These are phyloP conservation scores for Aleurites moluccanus DNA, from an alignment of 441 rosid genomes.

Conservation along the genomic window DNA sequence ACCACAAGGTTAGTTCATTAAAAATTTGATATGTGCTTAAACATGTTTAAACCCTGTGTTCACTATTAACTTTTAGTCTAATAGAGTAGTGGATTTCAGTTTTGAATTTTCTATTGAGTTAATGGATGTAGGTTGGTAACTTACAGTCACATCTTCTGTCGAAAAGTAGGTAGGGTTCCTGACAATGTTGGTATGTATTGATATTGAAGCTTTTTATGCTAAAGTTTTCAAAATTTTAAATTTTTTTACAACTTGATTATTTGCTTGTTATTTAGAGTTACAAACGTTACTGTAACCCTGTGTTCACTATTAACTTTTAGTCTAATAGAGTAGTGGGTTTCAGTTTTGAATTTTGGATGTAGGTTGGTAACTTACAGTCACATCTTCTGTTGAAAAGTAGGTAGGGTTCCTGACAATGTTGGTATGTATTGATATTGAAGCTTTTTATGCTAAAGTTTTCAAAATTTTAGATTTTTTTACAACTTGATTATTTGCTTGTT, in stretches of 20 bases:
- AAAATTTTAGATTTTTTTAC: neutral
- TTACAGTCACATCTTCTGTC: neutral
- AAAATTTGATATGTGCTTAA: too few relatives aligned
- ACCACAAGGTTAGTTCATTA: constrained; percentile 58
- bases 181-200: neutral
- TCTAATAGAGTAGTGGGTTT: neutral
- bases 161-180: neutral
- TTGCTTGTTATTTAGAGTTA: neutral
- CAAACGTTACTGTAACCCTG: too few relatives aligned
- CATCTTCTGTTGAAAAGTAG: neutral
- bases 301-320: neutral
- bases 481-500: neutral
- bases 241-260: neutral
- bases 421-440: neutral
- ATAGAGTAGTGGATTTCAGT: neutral
- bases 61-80: neutral
- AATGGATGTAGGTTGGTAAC: neutral
- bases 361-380: neutral
- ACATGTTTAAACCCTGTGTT: neutral
- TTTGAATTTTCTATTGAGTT: neutral
- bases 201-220: neutral
- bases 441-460: neutral
- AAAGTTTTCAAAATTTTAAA: neutral
- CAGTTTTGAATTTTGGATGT: neutral
- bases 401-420: neutral